Evolutionary conservation across 805 yeast species (phyloP).

Genomic region (Zygotorulaspora sp.): DNA sequence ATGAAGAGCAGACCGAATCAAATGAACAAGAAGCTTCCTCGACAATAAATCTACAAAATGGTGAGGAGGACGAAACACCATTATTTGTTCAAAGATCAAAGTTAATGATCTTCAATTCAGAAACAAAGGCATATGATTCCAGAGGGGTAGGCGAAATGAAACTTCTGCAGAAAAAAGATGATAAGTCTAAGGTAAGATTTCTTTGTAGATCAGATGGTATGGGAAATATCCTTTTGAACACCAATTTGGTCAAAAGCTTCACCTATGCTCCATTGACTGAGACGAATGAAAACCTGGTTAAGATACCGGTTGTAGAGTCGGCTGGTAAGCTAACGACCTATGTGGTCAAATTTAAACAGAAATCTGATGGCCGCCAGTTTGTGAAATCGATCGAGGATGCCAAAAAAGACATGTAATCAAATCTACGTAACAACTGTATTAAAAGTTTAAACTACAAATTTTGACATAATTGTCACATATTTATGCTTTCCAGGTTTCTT

Average conservation of each 20-base stretch:
- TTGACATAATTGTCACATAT: not conserved
- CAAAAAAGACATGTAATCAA: conserved; percentile 30
- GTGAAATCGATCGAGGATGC: conserved; percentile 32
- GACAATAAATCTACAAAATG: conserved; percentile 48
- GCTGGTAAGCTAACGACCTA: conserved; percentile 61
- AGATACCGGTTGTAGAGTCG: conserved; percentile 57
- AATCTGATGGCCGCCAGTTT: conserved; percentile 35
- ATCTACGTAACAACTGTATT: too few species aligned
- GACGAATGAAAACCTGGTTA: conserved; percentile 62
- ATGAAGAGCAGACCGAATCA: conserved; percentile 45
- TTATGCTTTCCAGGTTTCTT: conserved; percentile 15
- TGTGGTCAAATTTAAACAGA: conserved; percentile 63
- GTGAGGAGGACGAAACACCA: conserved; percentile 77
- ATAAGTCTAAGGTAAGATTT: conserved; percentile 57
- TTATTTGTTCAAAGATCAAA: conserved; percentile 66
- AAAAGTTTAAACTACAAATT: conserved; percentile 1
- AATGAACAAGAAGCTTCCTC: conserved; percentile 51
- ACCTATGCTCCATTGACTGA: conserved; percentile 48
- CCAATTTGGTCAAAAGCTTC: conserved; percentile 52
- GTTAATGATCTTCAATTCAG: conserved; percentile 54
- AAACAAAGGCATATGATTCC: conserved; percentile 49
- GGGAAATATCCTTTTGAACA: conserved; percentile 70
- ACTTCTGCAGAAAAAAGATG: conserved; percentile 55
- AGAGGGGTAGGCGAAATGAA: conserved; percentile 83
- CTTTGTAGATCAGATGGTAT: conserved; percentile 87